Conservation (phyloP, 1,284 basidiomycete species). For the Pterulicium gracile region DNA sequence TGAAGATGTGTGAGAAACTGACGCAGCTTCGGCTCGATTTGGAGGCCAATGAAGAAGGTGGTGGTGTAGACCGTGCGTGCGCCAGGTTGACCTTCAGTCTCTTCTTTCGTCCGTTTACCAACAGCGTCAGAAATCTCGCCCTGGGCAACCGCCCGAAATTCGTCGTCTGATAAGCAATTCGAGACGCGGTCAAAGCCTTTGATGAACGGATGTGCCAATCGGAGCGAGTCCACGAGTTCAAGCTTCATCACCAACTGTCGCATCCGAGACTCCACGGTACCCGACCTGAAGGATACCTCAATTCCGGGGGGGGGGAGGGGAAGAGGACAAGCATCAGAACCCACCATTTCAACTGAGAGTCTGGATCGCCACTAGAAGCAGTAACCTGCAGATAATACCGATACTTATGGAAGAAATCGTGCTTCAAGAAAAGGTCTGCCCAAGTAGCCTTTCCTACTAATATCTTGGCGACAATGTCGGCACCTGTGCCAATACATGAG, state of each 20-base stretch:
- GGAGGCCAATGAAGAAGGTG: conserved; percentile 94
- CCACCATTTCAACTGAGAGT: conserved; percentile 92
- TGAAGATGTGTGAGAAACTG: conserved; percentile 22
- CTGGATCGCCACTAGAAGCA: conserved; percentile 76
- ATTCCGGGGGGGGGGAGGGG: conserved; percentile 8
- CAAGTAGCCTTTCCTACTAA: conserved; percentile 80
- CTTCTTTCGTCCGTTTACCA: conserved; percentile 67
- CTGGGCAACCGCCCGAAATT: conserved; percentile 83
- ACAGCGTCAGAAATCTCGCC: conserved; percentile 74
- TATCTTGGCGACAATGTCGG: conserved; percentile 89
- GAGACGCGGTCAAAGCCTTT: conserved; percentile 88
- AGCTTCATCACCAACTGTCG: conserved; percentile 96
- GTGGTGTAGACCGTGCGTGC: conserved; percentile 81
- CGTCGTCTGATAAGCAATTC: conserved; percentile 79
- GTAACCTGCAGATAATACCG: conserved; percentile 98
- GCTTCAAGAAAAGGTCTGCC: conserved; percentile 87
- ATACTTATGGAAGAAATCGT: conserved; percentile 97
- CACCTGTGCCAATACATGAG: conserved; percentile 40
- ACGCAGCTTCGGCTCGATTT: conserved; percentile 89
- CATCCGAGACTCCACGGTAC: conserved; percentile 95
- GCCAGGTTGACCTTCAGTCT: conserved; percentile 70
- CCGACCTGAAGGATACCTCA: conserved; percentile 46
- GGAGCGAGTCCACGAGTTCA: conserved; percentile 88
- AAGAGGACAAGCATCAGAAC: conserved; percentile 5
- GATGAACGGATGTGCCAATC: conserved; percentile 90